Conservation (phyloP, 1,139 yeast genomes). For the Pichia sp. region DNA sequence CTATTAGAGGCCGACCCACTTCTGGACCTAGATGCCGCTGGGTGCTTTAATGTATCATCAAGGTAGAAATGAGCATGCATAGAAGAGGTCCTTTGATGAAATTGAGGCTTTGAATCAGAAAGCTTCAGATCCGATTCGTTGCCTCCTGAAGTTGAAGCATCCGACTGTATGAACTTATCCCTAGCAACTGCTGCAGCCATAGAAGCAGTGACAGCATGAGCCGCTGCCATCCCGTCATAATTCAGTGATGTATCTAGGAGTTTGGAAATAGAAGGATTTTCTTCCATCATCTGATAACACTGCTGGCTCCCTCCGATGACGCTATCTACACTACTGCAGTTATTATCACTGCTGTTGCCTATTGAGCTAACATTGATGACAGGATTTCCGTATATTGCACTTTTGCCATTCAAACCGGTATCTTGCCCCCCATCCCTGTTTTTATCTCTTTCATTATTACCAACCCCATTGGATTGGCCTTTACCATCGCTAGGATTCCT, state of each 20-base stretch:
- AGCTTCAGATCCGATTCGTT: neutral
- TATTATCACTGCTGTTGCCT: neutral
- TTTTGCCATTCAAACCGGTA: neutral
- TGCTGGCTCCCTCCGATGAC: neutral
- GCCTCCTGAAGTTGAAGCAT: conserved; percentile 7
- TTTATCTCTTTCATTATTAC: neutral
- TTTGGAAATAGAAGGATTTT: conserved; percentile 9
- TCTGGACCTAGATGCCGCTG: conserved; percentile 35
- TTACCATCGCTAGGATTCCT: conserved; percentile 2
- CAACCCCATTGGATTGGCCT: neutral
- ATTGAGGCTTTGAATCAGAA: neutral
- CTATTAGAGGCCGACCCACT: conserved; percentile 34
- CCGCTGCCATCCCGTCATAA: conserved; percentile 30
- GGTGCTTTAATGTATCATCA: conserved; percentile 63
- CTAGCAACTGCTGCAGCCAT: conserved; percentile 35
- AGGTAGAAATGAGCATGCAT: conserved; percentile 81
- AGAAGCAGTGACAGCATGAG: conserved; percentile 35
- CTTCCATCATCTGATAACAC: neutral
- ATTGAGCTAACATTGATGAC: neutral
- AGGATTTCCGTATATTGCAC: neutral
- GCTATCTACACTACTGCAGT: neutral
- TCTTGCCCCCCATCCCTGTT: neutral
- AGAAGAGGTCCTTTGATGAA: conserved; percentile 53
- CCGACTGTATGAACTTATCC: conserved; percentile 20
- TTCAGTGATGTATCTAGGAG: conserved; percentile 5